Evolutionary conservation across 1,139 yeast genomes (phyloP).

Genomic region (Magnusiomyces ingens): DNA sequence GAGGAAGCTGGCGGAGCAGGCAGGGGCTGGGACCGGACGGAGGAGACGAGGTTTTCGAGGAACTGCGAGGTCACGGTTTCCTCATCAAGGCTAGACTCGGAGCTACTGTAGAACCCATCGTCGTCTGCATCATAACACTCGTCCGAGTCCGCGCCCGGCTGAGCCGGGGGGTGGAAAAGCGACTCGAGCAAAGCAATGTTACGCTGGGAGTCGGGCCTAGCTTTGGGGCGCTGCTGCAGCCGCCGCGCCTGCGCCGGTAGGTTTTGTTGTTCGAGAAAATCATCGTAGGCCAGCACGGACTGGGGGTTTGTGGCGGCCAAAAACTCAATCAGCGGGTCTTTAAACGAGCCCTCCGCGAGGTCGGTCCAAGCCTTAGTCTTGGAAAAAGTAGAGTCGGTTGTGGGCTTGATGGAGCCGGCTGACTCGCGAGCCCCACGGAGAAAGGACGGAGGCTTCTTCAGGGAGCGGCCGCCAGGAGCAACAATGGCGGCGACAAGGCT

Average conservation of each 20-base stretch:
- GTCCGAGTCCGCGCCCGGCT: neutral
- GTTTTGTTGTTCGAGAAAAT: neutral
- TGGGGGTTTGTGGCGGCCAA: neutral
- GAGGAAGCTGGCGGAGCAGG: too few species aligned
- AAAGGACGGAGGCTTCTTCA: too few species aligned
- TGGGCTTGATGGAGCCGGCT: too few species aligned
- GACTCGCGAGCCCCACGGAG: too few species aligned
- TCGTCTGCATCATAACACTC: neutral
- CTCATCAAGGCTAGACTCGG: neutral
- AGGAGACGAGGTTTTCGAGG: neutral
- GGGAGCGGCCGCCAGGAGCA: neutral
- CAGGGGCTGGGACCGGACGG: neutral
- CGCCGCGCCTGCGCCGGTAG: neutral
- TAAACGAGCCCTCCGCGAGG: neutral
- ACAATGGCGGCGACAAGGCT: slow-evolving; percentile 14
- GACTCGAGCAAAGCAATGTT: too few species aligned
- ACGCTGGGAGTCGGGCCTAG: too few species aligned
- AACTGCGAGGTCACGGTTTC: slow-evolving; percentile 3
- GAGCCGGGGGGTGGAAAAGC: too few species aligned
- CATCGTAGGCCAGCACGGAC: neutral
- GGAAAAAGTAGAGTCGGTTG: too few species aligned
- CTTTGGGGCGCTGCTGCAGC: neutral
- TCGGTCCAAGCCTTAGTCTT: too few species aligned
- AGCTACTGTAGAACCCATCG: neutral
- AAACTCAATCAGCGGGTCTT: slow-evolving; percentile 2